phyloP scores from a whole-genome alignment of 768 basidiomycete genomes.

The Tylopilus vinaceipallidus region DNA sequence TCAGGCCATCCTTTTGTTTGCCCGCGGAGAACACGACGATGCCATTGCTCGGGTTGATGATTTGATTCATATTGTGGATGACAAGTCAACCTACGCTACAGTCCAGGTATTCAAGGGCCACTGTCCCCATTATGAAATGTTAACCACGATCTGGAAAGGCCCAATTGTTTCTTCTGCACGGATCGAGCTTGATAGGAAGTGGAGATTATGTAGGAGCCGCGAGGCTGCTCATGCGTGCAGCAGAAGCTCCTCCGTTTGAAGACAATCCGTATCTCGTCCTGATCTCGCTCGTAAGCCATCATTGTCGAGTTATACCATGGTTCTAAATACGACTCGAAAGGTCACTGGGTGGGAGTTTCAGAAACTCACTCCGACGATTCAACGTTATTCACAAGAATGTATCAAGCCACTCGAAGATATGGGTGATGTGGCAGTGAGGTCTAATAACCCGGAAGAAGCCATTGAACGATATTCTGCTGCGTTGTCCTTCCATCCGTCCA shows the following conservation, averaged over 20 bases:
- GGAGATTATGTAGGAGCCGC: not conserved
- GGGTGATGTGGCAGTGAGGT: too few species aligned
- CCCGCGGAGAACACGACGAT: conserved; percentile 1
- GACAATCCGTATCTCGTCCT: not conserved
- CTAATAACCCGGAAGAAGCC: not conserved
- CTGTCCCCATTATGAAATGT: fast-evolving
- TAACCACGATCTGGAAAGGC: not conserved
- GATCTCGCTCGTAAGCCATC: conserved; percentile 9
- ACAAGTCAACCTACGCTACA: not conserved
- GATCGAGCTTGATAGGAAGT: not conserved
- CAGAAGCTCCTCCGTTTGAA: not conserved
- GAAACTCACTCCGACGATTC: not conserved
- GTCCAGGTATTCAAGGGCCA: conserved; percentile 5
- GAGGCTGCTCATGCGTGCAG: not conserved
- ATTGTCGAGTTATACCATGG: too few species aligned
- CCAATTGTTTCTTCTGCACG: conserved; percentile 1
- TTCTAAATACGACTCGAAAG: not conserved
- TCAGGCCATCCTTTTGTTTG: conserved; percentile 8
- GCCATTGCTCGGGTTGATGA: conserved; percentile 8
- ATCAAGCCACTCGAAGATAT: too few species aligned
- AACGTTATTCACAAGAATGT: too few species aligned
- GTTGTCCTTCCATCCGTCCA: not conserved
- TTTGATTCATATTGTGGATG: not conserved
- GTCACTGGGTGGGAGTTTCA: conserved; percentile 14
- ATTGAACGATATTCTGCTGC: conserved; percentile 1